Percentiles rank a stretch among this genome's conserved stretches.
Conservation (phyloP, 2,329 filamentous ascomycete species). For the Aspergillus sergii region DNA sequence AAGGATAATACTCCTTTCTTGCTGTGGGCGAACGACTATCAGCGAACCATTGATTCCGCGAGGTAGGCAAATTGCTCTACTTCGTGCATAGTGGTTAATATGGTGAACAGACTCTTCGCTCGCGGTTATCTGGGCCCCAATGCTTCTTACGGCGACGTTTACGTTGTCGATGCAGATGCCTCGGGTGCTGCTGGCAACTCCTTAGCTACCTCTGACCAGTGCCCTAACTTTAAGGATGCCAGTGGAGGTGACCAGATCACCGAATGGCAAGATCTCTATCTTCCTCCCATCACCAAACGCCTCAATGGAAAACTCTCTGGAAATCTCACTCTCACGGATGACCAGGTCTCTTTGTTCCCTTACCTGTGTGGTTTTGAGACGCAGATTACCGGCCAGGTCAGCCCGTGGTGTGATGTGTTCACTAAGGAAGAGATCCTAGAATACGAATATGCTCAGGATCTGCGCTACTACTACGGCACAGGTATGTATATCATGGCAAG, state of each 20-base stretch:
- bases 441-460: slow-evolving; percentile 69
- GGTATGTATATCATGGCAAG: slow-evolving; percentile 35
- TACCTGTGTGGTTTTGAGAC: slow-evolving; percentile 74
- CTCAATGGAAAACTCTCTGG: slow-evolving; percentile 59
- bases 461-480: slow-evolving; percentile 68
- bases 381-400: slow-evolving; percentile 64
- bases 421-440: slow-evolving; percentile 62
- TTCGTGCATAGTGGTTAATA: slow-evolving; percentile 49
- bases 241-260: slow-evolving; percentile 33
- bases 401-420: slow-evolving; percentile 65
- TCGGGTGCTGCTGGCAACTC: slow-evolving; percentile 62
- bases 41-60: slow-evolving; percentile 42
- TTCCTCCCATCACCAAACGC: slow-evolving; percentile 40
- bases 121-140: slow-evolving; percentile 63
- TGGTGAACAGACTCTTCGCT: slow-evolving; percentile 61
- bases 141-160: slow-evolving; percentile 57
- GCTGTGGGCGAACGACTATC: slow-evolving; percentile 69
- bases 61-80: slow-evolving; percentile 16
- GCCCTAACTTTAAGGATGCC: slow-evolving; percentile 60
- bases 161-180: slow-evolving; percentile 61
- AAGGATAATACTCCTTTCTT: slow-evolving; percentile 54
- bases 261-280: slow-evolving; percentile 12
- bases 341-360: slow-evolving; percentile 61
- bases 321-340: slow-evolving; percentile 54
- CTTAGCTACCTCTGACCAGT: slow-evolving; percentile 64